phyloP scores from a whole-genome alignment of 2,329 filamentous ascomycete species.

The Trichoderma koningiopsis region DNA sequence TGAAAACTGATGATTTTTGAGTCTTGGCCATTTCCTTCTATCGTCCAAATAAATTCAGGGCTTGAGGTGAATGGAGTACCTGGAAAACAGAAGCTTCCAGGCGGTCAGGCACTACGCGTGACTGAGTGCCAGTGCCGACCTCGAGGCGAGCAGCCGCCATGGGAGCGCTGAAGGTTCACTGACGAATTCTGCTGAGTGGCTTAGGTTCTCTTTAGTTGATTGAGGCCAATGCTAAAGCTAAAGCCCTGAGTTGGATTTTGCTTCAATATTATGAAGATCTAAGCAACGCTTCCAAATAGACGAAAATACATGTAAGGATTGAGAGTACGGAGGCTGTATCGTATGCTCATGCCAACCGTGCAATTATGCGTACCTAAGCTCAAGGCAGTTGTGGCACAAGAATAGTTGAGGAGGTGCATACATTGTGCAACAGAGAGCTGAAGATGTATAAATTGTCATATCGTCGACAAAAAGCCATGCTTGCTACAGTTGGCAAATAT shows the following conservation, averaged over 20 bases:
- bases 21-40: background rate
- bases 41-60: background rate
- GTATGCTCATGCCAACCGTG: background rate
- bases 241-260: background rate
- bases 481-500: background rate
- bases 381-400: background rate
- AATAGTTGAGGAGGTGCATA: background rate
- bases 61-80: background rate
- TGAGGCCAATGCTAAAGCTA: background rate
- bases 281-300: background rate
- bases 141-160: slow-evolving; percentile 13
- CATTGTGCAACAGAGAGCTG: background rate
- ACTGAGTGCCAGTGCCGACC: slow-evolving; percentile 17
- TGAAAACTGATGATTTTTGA: background rate
- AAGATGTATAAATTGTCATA: background rate
- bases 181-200: background rate
- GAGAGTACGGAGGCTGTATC: background rate
- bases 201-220: background rate
- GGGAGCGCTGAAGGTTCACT: background rate
- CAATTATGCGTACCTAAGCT: background rate
- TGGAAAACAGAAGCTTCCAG: background rate
- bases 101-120: slow-evolving; percentile 2
- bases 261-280: background rate
- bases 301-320: background rate
- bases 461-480: background rate